phyloP scores from a whole-genome alignment of 768 basidiomycete genomes.

The Suillus ampliporus region DNA sequence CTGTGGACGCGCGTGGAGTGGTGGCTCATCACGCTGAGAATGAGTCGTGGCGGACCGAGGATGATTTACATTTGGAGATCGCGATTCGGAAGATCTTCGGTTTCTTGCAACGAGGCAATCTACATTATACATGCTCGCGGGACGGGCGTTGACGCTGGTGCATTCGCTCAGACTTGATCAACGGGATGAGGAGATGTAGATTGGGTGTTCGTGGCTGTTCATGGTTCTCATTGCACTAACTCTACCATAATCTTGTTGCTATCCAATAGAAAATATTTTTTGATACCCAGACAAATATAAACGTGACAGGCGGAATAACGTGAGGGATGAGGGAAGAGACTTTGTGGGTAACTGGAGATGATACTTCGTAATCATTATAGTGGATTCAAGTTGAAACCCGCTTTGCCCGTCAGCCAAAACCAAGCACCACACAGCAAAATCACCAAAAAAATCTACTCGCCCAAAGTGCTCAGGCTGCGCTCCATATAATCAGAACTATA shows the following conservation, averaged over 20 bases:
- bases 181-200: background rate
- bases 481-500: background rate
- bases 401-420: background rate
- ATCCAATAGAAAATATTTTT: background rate
- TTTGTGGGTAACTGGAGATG: background rate
- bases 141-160: background rate
- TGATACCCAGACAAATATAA: background rate
- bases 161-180: background rate
- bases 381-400: background rate
- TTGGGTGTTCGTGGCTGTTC: background rate
- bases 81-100: conserved; percentile 1
- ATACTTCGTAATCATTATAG: background rate
- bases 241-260: background rate
- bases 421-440: background rate
- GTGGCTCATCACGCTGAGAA: background rate
- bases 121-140: too few relatives aligned
- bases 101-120: background rate
- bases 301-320: background rate
- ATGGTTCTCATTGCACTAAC: background rate
- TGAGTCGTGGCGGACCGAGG: background rate
- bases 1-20: background rate
- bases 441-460: background rate
- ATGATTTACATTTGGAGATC: conserved; percentile 7
- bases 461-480: background rate
- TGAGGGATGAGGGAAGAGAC: background rate